Base-by-base conservation (phyloP, 345 rosid genomes). In the Psidium guajava region DNA sequence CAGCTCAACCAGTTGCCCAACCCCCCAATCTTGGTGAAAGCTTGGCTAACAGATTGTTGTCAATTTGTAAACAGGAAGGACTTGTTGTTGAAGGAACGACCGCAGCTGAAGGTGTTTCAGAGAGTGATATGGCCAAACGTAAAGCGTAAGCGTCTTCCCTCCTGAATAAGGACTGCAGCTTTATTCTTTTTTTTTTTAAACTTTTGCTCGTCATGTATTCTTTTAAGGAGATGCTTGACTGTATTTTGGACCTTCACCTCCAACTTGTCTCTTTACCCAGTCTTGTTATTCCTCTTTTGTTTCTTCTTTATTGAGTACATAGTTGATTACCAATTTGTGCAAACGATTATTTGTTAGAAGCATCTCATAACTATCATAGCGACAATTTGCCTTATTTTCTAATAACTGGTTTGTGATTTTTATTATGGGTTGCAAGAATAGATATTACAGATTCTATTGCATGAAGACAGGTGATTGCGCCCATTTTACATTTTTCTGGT, bases 51-150 rank as follows among this genome's bases (percentile, higher is more conserved):
- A 49, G 54, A 25, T 51, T 82, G 83, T 82, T 82, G 54, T 81
- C 44, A 69, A 69, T 50, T 82, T 81, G 77, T 85, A 85, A 59
- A 87, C 90, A 97, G 99, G 99, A 97, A 92, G 99, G 98, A 74
- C 89, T 91, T 89, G 93, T 97, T 82, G 89, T 93, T 54, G 98
- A 97, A 85, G 98, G 96, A 81, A 93, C 98, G 85, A 93, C 94
- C 82, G 98, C 99, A 88, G 93, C 98, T 85, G 89, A 91, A 90
- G 98, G 95, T 89, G 96, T 97, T 88, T 97, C 98, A 80, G 91
- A 91, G 28, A 91, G 90, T 85, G 99, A 95, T 90, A 91, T 95
- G 95, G 91, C 89, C 85, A 94, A 91, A 86, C 94, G 98, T 28
- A 87, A 93, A 89, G 82, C 42, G 98, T 93, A 91, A 86, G 92